A percentile compares a stretch with the other conserved stretches of the same genome.
phyloP scores from a whole-genome alignment of 2,329 filamentous ascomycete genomes.

The Cladosporium halotolerans region DNA sequence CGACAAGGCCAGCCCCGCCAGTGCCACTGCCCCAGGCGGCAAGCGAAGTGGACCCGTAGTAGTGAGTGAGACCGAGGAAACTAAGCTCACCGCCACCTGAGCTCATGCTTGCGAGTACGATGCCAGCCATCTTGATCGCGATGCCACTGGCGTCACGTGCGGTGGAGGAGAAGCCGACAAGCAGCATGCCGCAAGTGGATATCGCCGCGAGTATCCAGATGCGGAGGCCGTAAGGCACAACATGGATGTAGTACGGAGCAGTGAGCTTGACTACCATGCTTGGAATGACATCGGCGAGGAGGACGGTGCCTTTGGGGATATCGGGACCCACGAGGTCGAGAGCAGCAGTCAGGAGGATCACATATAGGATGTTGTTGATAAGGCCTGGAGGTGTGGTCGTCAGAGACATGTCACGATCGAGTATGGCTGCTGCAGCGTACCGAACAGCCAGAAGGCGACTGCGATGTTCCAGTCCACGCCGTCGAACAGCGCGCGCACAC shows the following conservation, averaged over 20 bases:
- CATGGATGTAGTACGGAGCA: conserved; percentile 90
- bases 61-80: conserved; percentile 87
- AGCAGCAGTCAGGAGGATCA: conserved; percentile 90
- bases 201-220: conserved; percentile 67
- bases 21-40: conserved; percentile 92
- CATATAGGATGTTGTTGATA: conserved; percentile 97
- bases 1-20: conserved; percentile 78
- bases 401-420: background rate
- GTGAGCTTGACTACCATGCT: conserved; percentile 82
- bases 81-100: conserved; percentile 84
- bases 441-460: conserved; percentile 87
- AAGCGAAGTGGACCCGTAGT: conserved; percentile 79
- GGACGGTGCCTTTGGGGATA: conserved; percentile 84
- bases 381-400: conserved; percentile 50
- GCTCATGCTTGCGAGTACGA: conserved; percentile 77
- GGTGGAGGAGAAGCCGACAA: conserved; percentile 71
- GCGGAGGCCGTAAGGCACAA: conserved; percentile 70
- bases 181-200: conserved; percentile 79
- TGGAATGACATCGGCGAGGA: conserved; percentile 87
- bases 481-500: conserved; percentile 57
- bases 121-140: conserved; percentile 73
- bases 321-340: conserved; percentile 85
- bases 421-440: conserved; percentile 43
- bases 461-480: conserved; percentile 67
- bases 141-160: conserved; percentile 42